Base-by-base conservation (phyloP, 345 rosid species). In the Euclidium syriacum region DNA sequence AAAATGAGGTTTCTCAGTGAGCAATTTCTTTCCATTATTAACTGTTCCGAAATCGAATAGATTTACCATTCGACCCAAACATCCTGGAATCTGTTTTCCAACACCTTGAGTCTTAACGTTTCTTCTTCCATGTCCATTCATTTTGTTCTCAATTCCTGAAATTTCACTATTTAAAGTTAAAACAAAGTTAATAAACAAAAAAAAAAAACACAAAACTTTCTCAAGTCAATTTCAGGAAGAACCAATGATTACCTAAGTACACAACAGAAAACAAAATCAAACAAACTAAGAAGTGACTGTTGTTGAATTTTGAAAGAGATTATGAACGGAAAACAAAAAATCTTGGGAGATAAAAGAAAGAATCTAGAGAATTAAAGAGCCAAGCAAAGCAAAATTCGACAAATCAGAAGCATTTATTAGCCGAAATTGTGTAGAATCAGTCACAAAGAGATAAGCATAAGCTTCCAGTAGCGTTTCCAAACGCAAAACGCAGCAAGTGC, bases 81-180 rank as follows among this genome's bases (percentile, higher is more conserved):
- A 86, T 73, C 96, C 91, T 7, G 86, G 81, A 71, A 78, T 68
- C 47, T 70, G 81, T 38, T 68, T 85, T 52, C 83, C 91, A 34
- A 53, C 39, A 20, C 68, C 74, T 14, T 65, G 83, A 55, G 67
- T 9, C 2, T 20, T 11, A 59, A 54, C 73, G 65, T 80, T 86
- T 42, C 53, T 80, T 61, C 71, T 64, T 74, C 70, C 82, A 58
- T 73, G 60, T 43, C 69, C 73, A 41, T 83, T 81, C 96, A 92
- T 92, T 30, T 53, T n/a, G n/a, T n/a, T 6, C 71, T 79, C 70
- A 75, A 41, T 72, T 29, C 76, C 98, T 86, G 61, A 24, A 70
- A 62, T 16, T 18, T 55, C 44, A 73, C 25, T 52, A 50, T 30
- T 22, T n/a, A n/a, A 11, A 33, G 19, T 33, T n/a, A 29, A n/a